A percentile compares a stretch with the other conserved stretches of the same genome.
These are phyloP conservation scores for Mortierella sp. DNA, from an alignment of 371 early-diverging fungal species.

Conservation along the genomic window DNA sequence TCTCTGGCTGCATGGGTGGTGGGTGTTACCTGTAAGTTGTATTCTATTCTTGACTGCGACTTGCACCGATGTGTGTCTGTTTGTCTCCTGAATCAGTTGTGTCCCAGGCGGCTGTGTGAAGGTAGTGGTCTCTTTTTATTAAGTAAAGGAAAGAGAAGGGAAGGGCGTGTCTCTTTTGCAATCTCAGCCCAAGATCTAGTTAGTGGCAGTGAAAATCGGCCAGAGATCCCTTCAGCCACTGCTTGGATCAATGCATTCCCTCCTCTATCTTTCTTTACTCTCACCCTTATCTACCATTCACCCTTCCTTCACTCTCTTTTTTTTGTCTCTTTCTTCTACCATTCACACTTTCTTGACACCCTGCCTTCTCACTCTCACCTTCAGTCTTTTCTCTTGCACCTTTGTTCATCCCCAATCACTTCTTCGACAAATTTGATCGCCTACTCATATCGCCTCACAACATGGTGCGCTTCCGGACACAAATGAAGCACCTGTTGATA, in stretches of 20 bases:
- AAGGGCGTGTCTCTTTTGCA: neutral
- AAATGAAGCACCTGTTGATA: constrained; percentile 17
- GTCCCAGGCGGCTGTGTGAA: neutral
- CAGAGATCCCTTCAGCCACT: neutral
- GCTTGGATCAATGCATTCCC: neutral
- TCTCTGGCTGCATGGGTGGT: neutral
- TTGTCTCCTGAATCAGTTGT: neutral
- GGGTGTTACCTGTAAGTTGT: neutral
- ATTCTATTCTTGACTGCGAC: neutral
- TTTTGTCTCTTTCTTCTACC: neutral
- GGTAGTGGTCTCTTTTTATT: neutral
- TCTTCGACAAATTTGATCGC: neutral
- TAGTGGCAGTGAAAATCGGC: neutral
- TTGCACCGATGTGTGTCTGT: neutral
- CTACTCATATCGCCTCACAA: neutral
- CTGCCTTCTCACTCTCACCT: neutral
- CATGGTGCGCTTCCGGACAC: constrained; percentile 22
- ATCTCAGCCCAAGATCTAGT: neutral
- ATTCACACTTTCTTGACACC: neutral
- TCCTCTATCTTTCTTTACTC: neutral
- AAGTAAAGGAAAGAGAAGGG: neutral
- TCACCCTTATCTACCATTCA: neutral
- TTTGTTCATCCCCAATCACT: neutral
- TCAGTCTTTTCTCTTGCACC: neutral
- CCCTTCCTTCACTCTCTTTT: too few species aligned